Base-by-base conservation (phyloP, 371 early-diverging fungal genomes). In the Mucor plumbeus region DNA sequence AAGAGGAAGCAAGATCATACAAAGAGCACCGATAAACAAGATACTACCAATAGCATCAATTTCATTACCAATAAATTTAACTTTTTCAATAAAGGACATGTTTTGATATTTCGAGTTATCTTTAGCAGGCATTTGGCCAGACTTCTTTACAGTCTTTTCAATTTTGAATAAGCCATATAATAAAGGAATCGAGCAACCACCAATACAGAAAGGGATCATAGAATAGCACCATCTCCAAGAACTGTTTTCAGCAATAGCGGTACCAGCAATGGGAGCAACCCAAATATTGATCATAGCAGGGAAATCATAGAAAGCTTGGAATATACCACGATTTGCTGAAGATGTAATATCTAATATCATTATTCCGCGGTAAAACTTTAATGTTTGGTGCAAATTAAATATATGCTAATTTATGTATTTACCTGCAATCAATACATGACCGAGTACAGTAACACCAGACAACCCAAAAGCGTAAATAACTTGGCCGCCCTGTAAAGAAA, bases 31-130 rank as follows among this genome's bases (percentile, higher is more conserved):
- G 19, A 81, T 71, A 35, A 85, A 70, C 53, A 85, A 70, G 0
- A 80, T 4, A 38, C 78, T 78, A 10, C 85, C 85, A 26, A 83
- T 39, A 11, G 71, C 65, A 63, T 85, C 85, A 33, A 81, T 68
- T 65, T 83, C 83, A 38, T 71, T 71, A 43, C 76, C 61, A 33
- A 79, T 43, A 68, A 75, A 76, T 15, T 55, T 43, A 34, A 74
- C 21, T 9, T 50, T 65, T 59, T 72, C 63, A 4, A 55, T 43
- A 56, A 53, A 36, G 33, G 39, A 19, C 10, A 31, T 8, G n/a
- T 61, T 31, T 35, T 55, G 8, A n/a, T 56, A 57, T 31, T 50
- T 13, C 8, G 63, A 39, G 13, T 57, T 41, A 10, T 38, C 55
- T 38, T 53, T 62, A 38, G 34, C 11, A 60, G 67, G 60, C 43